phyloP scores from a whole-genome alignment of 495 filamentous ascomycete genomes.

The Penicillium bovifimosum region DNA sequence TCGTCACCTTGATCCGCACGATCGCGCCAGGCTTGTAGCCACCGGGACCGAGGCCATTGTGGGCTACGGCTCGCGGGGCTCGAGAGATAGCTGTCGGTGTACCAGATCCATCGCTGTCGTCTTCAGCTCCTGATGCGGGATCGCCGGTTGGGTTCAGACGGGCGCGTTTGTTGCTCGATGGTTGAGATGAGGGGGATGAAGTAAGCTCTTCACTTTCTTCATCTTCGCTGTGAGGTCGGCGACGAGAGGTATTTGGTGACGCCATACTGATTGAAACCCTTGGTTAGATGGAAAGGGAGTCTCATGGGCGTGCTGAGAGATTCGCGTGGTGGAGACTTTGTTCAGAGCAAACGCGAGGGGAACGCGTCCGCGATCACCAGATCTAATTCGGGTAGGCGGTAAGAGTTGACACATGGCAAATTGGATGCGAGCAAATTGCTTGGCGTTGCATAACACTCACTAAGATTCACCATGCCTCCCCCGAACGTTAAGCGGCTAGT shows the following conservation, averaged over 20 bases:
- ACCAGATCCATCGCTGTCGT: constrained; percentile 6
- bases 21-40: constrained; percentile 78
- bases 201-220: constrained; percentile 24
- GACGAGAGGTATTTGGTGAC: constrained; percentile 23
- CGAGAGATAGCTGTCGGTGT: neutral
- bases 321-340: constrained; percentile 6
- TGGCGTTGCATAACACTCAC: constrained; percentile 1
- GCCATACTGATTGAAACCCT: constrained; percentile 21
- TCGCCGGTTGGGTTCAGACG: constrained; percentile 22
- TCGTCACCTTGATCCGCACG: constrained; percentile 74
- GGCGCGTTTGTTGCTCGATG: constrained; percentile 30
- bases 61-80: neutral
- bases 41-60: constrained; percentile 13
- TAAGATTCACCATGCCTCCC: constrained; percentile 12
- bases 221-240: constrained; percentile 27
- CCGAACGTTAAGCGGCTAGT: constrained; percentile 35
- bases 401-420: constrained; percentile 4
- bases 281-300: constrained; percentile 1
- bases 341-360: constrained; percentile 13
- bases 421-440: constrained; percentile 2
- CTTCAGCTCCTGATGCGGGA: constrained; percentile 1
- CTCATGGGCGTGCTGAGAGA: neutral
- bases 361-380: constrained; percentile 24
- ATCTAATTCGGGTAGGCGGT: constrained; percentile 24
- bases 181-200: constrained; percentile 14